Base-by-base conservation (phyloP, 176 grass and related monocot species). In the Secale cereale region DNA sequence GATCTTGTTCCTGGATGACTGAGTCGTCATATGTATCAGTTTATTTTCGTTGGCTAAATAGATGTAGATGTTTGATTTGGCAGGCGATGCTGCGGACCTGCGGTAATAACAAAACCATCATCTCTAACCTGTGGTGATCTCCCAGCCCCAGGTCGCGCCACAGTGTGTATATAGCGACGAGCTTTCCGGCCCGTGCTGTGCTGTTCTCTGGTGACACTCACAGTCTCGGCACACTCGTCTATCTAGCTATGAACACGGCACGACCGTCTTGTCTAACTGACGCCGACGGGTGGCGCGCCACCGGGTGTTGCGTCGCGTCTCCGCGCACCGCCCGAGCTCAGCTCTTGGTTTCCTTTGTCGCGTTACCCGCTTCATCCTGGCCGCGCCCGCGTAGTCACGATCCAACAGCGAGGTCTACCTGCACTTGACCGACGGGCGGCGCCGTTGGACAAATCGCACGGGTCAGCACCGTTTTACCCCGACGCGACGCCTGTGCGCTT, bases 321-420 rank as follows among this genome's bases (percentile, higher is more conserved):
- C 26, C 39, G 16, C 40, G 39, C 60, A 65, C 78, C 60, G 62
- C 62, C 43, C 40, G 27, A 32, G 27, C 78, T 6, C 25, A 10
- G 61, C n/a, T 2, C 9, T 27, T 29, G 14, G 16, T 10, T 20
- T 2, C 13, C 17, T 73, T 45, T 1, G 37, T 52, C 22, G 69
- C 14, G 4, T 22, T 4, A 52, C 16, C 5, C 48, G 48, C 59
- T 2, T 17, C 72, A 15, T 19, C 27, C 8, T 8, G 7, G 23
- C 15, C 2, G 45, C 46, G 28, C 30, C 74, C 8, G 46, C 48
- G 74, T n/a, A n/a, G n/a, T 56, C 48, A 57, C 74, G 19, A 16
- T 43, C 71, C 43, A 77, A 80, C 39, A 9, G 60, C 39, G 78
- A 46, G 37, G 78, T 65, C 37, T n/a, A 80, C 17, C 78, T 15